A percentile compares a stretch with the other conserved stretches of the same genome.
phyloP scores from a whole-genome alignment of 345 rosid genomes.

The Odontarrhena argentea region DNA sequence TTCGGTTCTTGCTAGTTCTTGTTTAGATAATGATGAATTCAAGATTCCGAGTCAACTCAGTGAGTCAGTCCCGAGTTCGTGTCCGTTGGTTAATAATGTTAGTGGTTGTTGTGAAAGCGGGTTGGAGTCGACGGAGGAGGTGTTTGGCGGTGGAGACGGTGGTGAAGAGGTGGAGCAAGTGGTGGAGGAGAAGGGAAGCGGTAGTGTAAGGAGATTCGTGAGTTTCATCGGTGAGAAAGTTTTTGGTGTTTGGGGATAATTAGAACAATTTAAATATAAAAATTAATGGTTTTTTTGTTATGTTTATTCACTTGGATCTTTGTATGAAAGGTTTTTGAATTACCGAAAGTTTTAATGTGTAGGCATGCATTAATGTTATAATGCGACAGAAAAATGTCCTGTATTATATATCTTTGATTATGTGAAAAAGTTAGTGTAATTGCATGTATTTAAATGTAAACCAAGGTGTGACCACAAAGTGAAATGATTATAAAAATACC shows the following conservation, averaged over 20 bases:
- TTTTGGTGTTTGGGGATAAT: constrained; percentile 66
- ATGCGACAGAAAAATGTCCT: constrained; percentile 27
- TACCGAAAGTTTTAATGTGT: constrained; percentile 14
- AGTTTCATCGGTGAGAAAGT: constrained; percentile 73
- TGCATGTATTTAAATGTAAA: background rate
- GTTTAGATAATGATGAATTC: background rate
- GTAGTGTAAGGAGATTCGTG: constrained; percentile 52
- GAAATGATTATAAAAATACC: background rate
- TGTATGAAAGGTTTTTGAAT: background rate
- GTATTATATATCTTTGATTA: constrained; percentile 23
- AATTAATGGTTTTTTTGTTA: constrained; percentile 9
- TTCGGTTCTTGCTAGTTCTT: constrained; percentile 18
- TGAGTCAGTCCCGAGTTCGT: constrained; percentile 23
- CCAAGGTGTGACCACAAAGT: constrained; percentile 25
- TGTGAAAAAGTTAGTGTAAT: background rate
- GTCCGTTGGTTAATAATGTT: constrained; percentile 6
- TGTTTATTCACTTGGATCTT: constrained; percentile 7
- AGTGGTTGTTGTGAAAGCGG: constrained; percentile 1
- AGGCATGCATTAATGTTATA: constrained; percentile 19
- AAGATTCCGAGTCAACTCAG: constrained; percentile 34
- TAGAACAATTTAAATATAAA: constrained; percentile 4
- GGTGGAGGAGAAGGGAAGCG: constrained; percentile 50
- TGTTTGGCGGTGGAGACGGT: background rate
- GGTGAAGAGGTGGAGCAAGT: constrained; percentile 40
- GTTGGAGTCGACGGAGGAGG: constrained; percentile 35